These are phyloP conservation scores for Xylaria sp. DNA, from an alignment of 2,329 filamentous ascomycete genomes.

Conservation along the genomic window DNA sequence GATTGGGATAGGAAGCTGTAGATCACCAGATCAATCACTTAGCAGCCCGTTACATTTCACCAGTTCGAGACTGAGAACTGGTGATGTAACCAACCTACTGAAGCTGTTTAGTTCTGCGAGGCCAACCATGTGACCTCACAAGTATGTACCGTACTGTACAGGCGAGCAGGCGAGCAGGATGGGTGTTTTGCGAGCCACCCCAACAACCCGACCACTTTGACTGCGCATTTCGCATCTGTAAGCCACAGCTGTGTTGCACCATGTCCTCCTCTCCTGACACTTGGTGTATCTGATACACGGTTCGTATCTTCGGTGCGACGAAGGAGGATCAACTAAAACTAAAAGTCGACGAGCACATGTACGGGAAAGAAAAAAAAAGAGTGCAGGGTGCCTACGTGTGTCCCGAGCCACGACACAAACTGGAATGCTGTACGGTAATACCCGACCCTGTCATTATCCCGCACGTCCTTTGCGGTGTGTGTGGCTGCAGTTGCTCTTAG, in stretches of 20 bases:
- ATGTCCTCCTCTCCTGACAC: constrained; percentile 15
- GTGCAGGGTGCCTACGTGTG: constrained; percentile 24
- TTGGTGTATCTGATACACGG: constrained; percentile 16
- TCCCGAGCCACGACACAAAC: constrained; percentile 24
- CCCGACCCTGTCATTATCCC: constrained; percentile 21
- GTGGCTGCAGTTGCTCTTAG: constrained; percentile 4
- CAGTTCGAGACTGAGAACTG: constrained; percentile 19
- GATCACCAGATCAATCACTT: constrained; percentile 20
- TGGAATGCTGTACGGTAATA: constrained; percentile 15
- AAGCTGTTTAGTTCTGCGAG: constrained; percentile 3
- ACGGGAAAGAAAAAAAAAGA: constrained; percentile 9
- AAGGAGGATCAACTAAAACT: constrained; percentile 15
- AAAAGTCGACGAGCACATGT: not conserved
- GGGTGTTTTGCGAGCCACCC: constrained; percentile 17
- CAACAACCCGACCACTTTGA: not conserved
- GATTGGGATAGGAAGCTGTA: constrained; percentile 20
- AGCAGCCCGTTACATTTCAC: constrained; percentile 4
- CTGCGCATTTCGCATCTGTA: constrained; percentile 5
- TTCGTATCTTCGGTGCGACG: constrained; percentile 20
- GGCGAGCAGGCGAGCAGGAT: not conserved
- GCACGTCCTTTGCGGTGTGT: constrained; percentile 21
- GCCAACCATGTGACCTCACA: constrained; percentile 28
- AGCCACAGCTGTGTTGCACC: constrained; percentile 24
- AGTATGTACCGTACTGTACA: constrained; percentile 7
- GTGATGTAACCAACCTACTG: constrained; percentile 33